Conservation (phyloP, 139 green algal genomes). For the Chlamydomonas sphaeroides region DNA sequence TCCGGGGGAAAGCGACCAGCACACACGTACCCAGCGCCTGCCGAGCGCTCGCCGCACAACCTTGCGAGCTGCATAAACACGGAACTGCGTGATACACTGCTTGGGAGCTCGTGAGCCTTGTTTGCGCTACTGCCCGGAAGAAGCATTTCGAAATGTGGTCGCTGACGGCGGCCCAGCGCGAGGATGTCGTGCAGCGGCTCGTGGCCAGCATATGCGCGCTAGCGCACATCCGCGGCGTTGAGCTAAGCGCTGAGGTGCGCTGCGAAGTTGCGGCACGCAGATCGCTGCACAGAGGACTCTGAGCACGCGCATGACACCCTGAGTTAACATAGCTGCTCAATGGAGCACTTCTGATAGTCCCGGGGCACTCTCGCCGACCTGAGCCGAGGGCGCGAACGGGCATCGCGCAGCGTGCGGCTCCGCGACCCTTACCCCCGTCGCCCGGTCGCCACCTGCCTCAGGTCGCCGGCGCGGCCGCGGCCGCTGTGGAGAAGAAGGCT, state of each 20-base stretch:
- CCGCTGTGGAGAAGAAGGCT: constrained; percentile 77
- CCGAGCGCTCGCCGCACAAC: too few relatives aligned
- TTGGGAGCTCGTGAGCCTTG: too few relatives aligned
- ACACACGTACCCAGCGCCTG: too few relatives aligned
- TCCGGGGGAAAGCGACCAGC: too few relatives aligned
- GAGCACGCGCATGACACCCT: not conserved
- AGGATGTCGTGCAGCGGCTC: constrained; percentile 69
- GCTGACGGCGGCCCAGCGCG: constrained; percentile 63
- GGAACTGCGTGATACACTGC: too few relatives aligned
- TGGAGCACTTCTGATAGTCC: not conserved
- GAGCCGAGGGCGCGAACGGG: not conserved
- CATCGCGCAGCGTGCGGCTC: too few relatives aligned
- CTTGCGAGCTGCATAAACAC: too few relatives aligned
- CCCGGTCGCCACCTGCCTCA: not conserved
- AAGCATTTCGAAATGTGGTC: constrained; percentile 64
- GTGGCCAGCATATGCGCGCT: constrained; percentile 69
- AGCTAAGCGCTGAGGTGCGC: constrained; percentile 58
- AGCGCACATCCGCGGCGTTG: constrained; percentile 63
- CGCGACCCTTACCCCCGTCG: not conserved
- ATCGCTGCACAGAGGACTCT: too few relatives aligned
- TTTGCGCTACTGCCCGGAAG: too few relatives aligned
- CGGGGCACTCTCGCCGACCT: not conserved
- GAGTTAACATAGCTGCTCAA: not conserved
- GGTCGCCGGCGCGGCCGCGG: constrained; percentile 45
- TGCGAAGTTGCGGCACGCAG: not conserved